Evolutionary conservation across 805 yeast species (phyloP).

Genomic region (Candida odintsovae): DNA sequence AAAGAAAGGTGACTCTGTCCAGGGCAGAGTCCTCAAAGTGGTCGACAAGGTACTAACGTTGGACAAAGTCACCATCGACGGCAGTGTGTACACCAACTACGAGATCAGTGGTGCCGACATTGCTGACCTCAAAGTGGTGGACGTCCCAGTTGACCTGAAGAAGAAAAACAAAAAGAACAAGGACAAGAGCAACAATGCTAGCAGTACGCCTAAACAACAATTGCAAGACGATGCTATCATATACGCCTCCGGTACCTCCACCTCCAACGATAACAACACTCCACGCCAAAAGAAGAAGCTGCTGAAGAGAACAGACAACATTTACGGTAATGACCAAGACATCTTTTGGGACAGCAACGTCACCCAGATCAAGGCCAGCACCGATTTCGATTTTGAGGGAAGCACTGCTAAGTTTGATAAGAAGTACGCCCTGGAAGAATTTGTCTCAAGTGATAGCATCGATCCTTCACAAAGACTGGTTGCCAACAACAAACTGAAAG

Average conservation of each 20-base stretch:
- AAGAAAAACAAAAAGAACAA: constrained; percentile 15
- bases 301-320: constrained; percentile 3
- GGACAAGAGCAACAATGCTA: constrained; percentile 3
- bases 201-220: constrained; percentile 6
- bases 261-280: constrained; percentile 6
- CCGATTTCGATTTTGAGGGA: constrained; percentile 82
- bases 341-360: constrained; percentile 50
- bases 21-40: constrained; percentile 38
- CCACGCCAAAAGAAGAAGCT: constrained; percentile 11
- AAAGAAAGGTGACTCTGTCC: constrained; percentile 30
- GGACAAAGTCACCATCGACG: constrained; percentile 24
- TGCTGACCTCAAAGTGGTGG: constrained; percentile 50
- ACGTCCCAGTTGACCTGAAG: constrained; percentile 35
- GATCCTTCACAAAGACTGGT: constrained; percentile 62
- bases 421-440: constrained; percentile 68
- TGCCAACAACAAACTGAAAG: constrained; percentile 53
- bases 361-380: constrained; percentile 38
- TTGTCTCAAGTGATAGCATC: constrained; percentile 56
- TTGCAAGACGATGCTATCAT: not conserved
- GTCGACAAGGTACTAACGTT: constrained; percentile 33
- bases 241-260: not conserved
- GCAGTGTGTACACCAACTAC: constrained; percentile 17
- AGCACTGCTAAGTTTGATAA: constrained; percentile 81
- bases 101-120: constrained; percentile 35
- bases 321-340: constrained; percentile 25